Evolutionary conservation across 495 filamentous ascomycete genomes (phyloP), one percentile per base, ranked within the genome.

Genomic region (Penicillium malachiteum): DNA sequence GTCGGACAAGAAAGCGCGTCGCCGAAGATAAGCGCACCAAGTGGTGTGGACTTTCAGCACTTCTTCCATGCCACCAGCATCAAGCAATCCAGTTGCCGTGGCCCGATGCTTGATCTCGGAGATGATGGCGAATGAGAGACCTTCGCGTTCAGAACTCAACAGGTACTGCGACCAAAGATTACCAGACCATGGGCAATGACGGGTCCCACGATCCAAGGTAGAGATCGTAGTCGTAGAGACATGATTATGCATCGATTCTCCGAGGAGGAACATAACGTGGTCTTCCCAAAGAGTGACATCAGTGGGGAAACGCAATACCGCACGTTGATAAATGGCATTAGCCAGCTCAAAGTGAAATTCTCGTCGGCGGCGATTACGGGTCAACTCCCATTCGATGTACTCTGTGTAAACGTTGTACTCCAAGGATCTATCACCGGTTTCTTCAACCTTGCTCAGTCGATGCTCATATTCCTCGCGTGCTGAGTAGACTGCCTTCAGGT

Each of bases 101-200:
- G 94, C 94, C 44, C 83, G 87, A 66, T 97, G 91, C 67, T 98
- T 98, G 65, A 96, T 91, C 34, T 84, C 77, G 57, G 92, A 88
- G 40, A 97, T 89, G 30, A 86, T 87, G n/a, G 84, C 69, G 60
- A 92, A 96, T 3, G 84, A 75, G 60, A 84, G 80, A 13, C 83
- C 81, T 50, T 87, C 87, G 33, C 84, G 82, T 73, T 97, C 94
- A 10, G 89, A 85, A 16, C 83, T 87, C 46, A 97, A 71, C 14
- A 98, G 84, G 55, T 91, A 91, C 57, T 91, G 85, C 4, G 92
- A 87, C 94, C 94, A 98, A 9, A 97, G 77, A 17, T 83, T 79
- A 17, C 94, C 92, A 13, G 90, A 95, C 89, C 91, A 96, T 2
- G 94, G 93, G 55, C 92, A 92, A 69, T 96, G 92, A 13, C 86